A percentile compares a stretch with the other conserved stretches of the same genome.
Conservation (phyloP, 371 early-diverging fungal genomes). For the Batkoa obscura region DNA sequence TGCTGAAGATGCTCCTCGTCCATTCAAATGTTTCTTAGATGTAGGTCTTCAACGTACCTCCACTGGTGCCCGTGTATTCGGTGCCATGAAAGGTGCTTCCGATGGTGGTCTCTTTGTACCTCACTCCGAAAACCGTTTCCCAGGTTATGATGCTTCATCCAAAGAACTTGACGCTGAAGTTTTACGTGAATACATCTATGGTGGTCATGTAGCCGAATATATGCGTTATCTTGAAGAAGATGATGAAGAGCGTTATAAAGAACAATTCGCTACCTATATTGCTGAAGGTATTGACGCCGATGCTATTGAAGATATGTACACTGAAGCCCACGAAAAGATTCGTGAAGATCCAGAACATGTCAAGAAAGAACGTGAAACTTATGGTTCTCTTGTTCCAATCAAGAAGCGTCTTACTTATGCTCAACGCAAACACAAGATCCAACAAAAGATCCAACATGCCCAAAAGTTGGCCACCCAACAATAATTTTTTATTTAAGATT, state of each 20-base stretch:
- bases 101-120: slow-evolving; percentile 99
- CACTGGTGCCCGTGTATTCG: slow-evolving; percentile 98
- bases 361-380: slow-evolving; percentile 48
- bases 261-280: slow-evolving; percentile 93
- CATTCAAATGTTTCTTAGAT: slow-evolving; percentile 99
- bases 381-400: slow-evolving; percentile 27
- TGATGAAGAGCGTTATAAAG: slow-evolving; percentile 95
- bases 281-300: slow-evolving; percentile 82
- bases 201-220: slow-evolving; percentile 96
- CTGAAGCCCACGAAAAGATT: slow-evolving; percentile 84
- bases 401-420: slow-evolving; percentile 59
- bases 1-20: slow-evolving; percentile 87
- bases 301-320: slow-evolving; percentile 90
- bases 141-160: slow-evolving; percentile 83
- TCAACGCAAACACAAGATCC: slow-evolving; percentile 73
- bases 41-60: slow-evolving; percentile 98
- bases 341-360: slow-evolving; percentile 67
- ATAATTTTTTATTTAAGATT: too few relatives aligned
- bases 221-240: slow-evolving; percentile 96
- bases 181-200: slow-evolving; percentile 96
- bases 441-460: slow-evolving; percentile 59
- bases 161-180: slow-evolving; percentile 91
- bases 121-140: slow-evolving; percentile 96
- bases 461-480: not conserved
- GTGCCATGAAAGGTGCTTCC: slow-evolving; percentile 99